A percentile compares a stretch with the other conserved stretches of the same genome.
Evolutionary conservation across 148 eudicot species (phyloP).

Genomic region (Polygonum maritimum): DNA sequence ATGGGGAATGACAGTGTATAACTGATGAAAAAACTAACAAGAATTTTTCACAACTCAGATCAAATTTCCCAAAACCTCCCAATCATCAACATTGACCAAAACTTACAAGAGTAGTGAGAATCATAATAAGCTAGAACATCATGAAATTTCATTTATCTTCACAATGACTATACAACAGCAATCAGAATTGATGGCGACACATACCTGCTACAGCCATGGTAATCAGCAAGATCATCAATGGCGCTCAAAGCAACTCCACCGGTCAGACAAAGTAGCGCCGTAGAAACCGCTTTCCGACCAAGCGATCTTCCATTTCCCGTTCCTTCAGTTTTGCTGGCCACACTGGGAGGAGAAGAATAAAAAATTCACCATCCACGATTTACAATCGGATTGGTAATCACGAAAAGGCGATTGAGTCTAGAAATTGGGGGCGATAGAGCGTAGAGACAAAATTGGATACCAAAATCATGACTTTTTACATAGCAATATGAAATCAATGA

Average conservation of each 20-base stretch:
- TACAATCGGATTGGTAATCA: background rate
- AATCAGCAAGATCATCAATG: conserved; percentile 65
- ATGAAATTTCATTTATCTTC: background rate
- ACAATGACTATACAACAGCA: background rate
- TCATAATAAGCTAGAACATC: background rate
- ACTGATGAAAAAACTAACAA: background rate
- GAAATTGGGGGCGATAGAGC: background rate
- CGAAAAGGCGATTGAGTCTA: background rate
- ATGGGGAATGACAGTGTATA: background rate
- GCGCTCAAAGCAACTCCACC: conserved; percentile 96
- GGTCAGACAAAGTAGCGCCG: conserved; percentile 54
- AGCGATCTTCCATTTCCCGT: conserved; percentile 35
- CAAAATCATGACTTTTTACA: too few species aligned
- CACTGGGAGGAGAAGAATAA: conserved; percentile 15
- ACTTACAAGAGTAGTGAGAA: background rate
- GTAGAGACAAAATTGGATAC: background rate
- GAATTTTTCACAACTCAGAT: background rate
- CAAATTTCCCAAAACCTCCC: too few species aligned
- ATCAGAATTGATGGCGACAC: background rate
- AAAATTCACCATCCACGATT: background rate
- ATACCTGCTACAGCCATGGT: conserved; percentile 77
- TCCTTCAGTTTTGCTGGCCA: conserved; percentile 19
- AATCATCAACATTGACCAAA: background rate
- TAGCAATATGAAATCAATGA: background rate
- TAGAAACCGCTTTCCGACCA: conserved; percentile 55